Conservation (phyloP, 306 rosid genomes). For the Prunus mume region DNA sequence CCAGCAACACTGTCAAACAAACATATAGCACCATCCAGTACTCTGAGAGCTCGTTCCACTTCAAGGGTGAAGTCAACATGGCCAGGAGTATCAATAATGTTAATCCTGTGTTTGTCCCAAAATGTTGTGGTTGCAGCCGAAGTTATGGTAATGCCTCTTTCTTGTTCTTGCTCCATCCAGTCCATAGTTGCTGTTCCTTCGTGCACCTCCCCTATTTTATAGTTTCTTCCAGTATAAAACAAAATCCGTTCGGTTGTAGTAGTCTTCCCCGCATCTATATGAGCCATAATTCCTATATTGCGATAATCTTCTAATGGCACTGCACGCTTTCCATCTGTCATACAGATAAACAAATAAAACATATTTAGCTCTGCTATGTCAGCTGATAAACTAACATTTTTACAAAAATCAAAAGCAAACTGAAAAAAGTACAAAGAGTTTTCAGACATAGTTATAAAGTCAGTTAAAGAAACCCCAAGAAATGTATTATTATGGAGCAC, state of each 20-base stretch:
- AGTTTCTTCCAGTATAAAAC: slow-evolving; percentile 88
- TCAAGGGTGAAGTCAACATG: slow-evolving; percentile 96
- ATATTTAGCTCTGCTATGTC: slow-evolving; percentile 2
- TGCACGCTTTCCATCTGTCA: slow-evolving; percentile 52
- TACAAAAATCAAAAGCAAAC: not conserved
- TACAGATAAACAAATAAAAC: slow-evolving; percentile 15
- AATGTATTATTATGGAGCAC: not conserved
- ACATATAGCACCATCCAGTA: slow-evolving; percentile 96
- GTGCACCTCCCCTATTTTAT: slow-evolving; percentile 96
- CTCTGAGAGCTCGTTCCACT: slow-evolving; percentile 96
- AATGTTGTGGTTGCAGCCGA: slow-evolving; percentile 98
- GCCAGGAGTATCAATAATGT: slow-evolving; percentile 96
- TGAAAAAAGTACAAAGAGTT: not conserved
- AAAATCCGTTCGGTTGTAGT: slow-evolving; percentile 88
- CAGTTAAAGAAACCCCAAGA: slow-evolving; percentile 3
- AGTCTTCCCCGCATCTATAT: slow-evolving; percentile 95
- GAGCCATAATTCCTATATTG: slow-evolving; percentile 98
- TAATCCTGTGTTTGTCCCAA: slow-evolving; percentile 90
- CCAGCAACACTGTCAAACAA: slow-evolving; percentile 98
- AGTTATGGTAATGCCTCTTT: slow-evolving; percentile 96
- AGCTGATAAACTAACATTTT: slow-evolving; percentile 11
- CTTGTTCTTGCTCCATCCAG: slow-evolving; percentile 99
- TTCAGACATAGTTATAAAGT: not conserved
- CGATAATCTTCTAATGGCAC: slow-evolving; percentile 79
- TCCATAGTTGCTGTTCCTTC: slow-evolving; percentile 99